Evolutionary conservation across 2,329 filamentous ascomycete genomes (phyloP).

Genomic region (Fusarium paranaense): DNA sequence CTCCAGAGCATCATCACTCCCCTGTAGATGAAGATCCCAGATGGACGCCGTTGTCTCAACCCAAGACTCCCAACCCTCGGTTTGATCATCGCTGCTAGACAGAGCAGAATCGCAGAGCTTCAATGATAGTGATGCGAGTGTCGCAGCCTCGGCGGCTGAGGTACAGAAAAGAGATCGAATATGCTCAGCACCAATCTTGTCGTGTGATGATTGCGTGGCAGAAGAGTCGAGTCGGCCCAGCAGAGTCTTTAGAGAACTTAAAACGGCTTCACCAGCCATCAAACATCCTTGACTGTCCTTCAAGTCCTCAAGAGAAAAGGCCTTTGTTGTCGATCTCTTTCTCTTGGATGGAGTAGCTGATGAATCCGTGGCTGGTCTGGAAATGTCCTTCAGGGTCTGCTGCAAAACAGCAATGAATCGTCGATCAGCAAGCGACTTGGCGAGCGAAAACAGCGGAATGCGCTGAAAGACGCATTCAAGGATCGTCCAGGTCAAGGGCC

Average conservation of each 20-base stretch:
- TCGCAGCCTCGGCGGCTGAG: slow-evolving; percentile 59
- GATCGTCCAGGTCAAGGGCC: slow-evolving; percentile 70
- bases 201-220: slow-evolving; percentile 51
- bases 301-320: slow-evolving; percentile 56
- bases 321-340: slow-evolving; percentile 55
- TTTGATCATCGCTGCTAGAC: slow-evolving; percentile 45
- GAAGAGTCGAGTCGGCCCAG: slow-evolving; percentile 57
- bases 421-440: slow-evolving; percentile 77
- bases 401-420: slow-evolving; percentile 75
- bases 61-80: slow-evolving; percentile 59
- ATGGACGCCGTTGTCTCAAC: slow-evolving; percentile 58
- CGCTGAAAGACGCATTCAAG: slow-evolving; percentile 69
- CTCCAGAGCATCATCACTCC: slow-evolving; percentile 58
- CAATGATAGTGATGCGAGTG: slow-evolving; percentile 59
- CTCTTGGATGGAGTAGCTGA: slow-evolving; percentile 53
- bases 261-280: slow-evolving; percentile 60
- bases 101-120: slow-evolving; percentile 57
- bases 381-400: slow-evolving; percentile 71
- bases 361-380: slow-evolving; percentile 47
- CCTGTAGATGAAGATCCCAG: slow-evolving; percentile 68
- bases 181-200: slow-evolving; percentile 67
- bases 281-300: slow-evolving; percentile 56
- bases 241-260: slow-evolving; percentile 59
- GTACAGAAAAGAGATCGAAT: slow-evolving; percentile 68
- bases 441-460: slow-evolving; percentile 77